A percentile compares a stretch with the other conserved stretches of the same genome.
phyloP scores from a whole-genome alignment of 2,329 filamentous ascomycete species.

The Colletotrichum sp. region DNA sequence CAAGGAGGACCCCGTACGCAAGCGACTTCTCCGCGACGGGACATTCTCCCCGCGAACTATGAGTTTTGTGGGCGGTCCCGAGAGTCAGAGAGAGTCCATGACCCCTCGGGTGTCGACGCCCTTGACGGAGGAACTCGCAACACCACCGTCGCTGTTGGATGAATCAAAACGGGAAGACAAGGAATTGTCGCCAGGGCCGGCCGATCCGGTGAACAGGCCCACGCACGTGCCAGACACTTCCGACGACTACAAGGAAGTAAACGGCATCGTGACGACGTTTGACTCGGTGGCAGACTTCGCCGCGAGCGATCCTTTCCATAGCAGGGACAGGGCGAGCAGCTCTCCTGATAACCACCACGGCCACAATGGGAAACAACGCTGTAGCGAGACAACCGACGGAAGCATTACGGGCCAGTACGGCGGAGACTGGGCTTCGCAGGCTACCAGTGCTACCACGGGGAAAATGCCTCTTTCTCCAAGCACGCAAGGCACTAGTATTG shows the following conservation, averaged over 20 bases:
- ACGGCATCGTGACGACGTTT: slow-evolving; percentile 49
- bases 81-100: neutral
- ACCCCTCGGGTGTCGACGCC: slow-evolving; percentile 19
- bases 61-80: slow-evolving; percentile 37
- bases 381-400: slow-evolving; percentile 67
- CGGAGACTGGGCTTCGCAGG: slow-evolving; percentile 67
- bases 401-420: slow-evolving; percentile 58
- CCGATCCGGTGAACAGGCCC: slow-evolving; percentile 31
- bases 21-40: slow-evolving; percentile 41
- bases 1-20: slow-evolving; percentile 45
- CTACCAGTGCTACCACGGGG: slow-evolving; percentile 66
- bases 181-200: slow-evolving; percentile 29
- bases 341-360: slow-evolving; percentile 41
- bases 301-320: slow-evolving; percentile 54
- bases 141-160: slow-evolving; percentile 22
- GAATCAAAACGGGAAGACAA: slow-evolving; percentile 27
- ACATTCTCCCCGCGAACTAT: slow-evolving; percentile 50
- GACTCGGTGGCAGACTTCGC: slow-evolving; percentile 53
- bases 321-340: slow-evolving; percentile 34
- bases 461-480: slow-evolving; percentile 70
- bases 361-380: slow-evolving; percentile 55
- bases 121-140: slow-evolving; percentile 10
- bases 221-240: slow-evolving; percentile 35
- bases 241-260: slow-evolving; percentile 44
- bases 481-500: slow-evolving; percentile 69